A percentile compares a stretch with the other conserved stretches of the same genome.
phyloP scores from a whole-genome alignment of 2,329 filamentous ascomycete genomes.

The Ophidiomyces ophidiicola region DNA sequence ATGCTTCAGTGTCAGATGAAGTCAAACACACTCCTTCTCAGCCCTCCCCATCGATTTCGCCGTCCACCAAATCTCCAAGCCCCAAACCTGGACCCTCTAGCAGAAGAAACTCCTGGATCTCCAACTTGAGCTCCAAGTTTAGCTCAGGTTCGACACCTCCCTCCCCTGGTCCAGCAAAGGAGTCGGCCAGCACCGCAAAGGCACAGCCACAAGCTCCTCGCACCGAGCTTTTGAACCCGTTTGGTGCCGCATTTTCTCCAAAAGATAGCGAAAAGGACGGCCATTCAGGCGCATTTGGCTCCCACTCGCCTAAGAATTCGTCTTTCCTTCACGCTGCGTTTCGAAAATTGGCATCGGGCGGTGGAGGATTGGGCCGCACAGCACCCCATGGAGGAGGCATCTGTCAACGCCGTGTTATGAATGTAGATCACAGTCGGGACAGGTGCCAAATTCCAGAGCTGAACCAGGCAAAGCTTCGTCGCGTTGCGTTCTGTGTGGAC shows the following conservation, averaged over 20 bases:
- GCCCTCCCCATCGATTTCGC: not conserved
- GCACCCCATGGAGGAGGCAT: constrained; percentile 50
- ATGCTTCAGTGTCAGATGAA: not conserved
- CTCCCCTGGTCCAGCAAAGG: constrained; percentile 26
- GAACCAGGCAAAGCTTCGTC: constrained; percentile 64
- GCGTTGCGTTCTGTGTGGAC: constrained; percentile 92
- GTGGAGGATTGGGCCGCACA: constrained; percentile 41
- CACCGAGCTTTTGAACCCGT: constrained; percentile 31
- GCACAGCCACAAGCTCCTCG: constrained; percentile 22
- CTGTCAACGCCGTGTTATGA: constrained; percentile 55
- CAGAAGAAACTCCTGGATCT: constrained; percentile 75
- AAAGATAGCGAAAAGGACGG: constrained; percentile 34
- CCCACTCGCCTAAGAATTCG: constrained; percentile 58
- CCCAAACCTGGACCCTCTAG: constrained; percentile 1
- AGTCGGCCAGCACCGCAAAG: constrained; percentile 22
- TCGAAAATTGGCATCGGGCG: constrained; percentile 57
- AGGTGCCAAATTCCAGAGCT: constrained; percentile 69
- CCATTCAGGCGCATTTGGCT: constrained; percentile 29
- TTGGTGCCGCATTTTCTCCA: constrained; percentile 32
- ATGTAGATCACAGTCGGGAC: constrained; percentile 68
- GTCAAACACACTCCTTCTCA: not conserved
- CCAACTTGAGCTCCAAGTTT: constrained; percentile 85
- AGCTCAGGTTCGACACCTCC: constrained; percentile 44
- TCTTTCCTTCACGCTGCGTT: constrained; percentile 72
- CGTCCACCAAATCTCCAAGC: not conserved